Percentiles rank a stretch among this genome's conserved stretches.
Conservation (phyloP, 306 rosid species). For the Herpetospermum pedunculosum region DNA sequence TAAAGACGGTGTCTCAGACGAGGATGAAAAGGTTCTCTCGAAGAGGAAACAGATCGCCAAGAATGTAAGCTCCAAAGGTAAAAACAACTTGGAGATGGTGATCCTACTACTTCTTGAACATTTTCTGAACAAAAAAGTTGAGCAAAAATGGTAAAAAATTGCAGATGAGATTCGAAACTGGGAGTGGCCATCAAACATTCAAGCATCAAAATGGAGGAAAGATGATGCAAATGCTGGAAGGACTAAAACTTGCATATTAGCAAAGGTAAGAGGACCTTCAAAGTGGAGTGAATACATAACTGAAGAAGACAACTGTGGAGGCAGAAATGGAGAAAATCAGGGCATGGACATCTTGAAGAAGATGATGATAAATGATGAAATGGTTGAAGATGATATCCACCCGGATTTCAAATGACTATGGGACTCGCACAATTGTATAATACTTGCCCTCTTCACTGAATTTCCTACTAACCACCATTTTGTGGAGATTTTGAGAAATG, state of each 20-base stretch:
- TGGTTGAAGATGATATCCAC: conserved; percentile 66
- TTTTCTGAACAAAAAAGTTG: not conserved
- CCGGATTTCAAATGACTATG: conserved; percentile 53
- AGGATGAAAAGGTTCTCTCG: conserved; percentile 3
- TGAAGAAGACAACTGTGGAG: conserved; percentile 19
- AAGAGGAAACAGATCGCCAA: conserved; percentile 13
- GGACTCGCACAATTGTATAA: not conserved
- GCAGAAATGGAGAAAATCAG: not conserved
- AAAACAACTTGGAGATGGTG: not conserved
- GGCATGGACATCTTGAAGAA: conserved; percentile 15
- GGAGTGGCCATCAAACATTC: conserved; percentile 3
- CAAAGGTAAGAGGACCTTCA: conserved; percentile 23
- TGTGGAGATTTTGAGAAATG: too few relatives aligned
- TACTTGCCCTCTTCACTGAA: not conserved
- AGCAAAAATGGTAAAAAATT: not conserved
- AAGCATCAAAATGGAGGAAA: conserved; percentile 11
- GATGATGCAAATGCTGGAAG: conserved; percentile 4
- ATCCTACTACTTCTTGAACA: not conserved
- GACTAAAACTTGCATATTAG: not conserved
- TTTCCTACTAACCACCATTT: not conserved
- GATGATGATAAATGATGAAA: conserved; percentile 33
- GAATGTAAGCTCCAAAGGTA: conserved; percentile 27
- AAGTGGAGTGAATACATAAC: conserved; percentile 57
- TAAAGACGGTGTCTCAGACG: not conserved
- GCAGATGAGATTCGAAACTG: conserved; percentile 17